phyloP scores from a whole-genome alignment of 352 stramenopile species.

The Globisporangium splendens region DNA sequence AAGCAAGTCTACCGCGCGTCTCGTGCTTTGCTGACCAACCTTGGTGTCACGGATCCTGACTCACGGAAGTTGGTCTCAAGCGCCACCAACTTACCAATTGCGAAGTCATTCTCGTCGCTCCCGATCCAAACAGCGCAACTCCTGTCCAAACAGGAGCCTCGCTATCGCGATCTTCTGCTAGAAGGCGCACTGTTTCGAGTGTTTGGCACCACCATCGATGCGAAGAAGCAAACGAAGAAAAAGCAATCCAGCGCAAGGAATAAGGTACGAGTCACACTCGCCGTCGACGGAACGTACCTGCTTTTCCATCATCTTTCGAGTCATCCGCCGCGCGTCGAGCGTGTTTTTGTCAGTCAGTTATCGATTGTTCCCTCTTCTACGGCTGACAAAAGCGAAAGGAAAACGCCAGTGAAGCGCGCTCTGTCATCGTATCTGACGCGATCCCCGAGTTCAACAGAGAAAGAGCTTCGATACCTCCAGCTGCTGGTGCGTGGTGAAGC shows the following conservation, averaged over 20 bases:
- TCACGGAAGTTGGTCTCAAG: neutral
- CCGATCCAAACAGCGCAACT: neutral
- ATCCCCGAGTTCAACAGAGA: neutral
- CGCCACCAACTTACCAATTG: too few relatives aligned
- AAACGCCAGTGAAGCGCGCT: neutral
- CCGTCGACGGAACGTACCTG: constrained; percentile 34
- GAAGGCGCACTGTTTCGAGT: constrained; percentile 20
- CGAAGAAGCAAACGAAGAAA: constrained; percentile 24
- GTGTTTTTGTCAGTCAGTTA: constrained; percentile 40
- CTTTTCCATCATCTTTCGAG: constrained; percentile 31
- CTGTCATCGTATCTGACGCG: neutral
- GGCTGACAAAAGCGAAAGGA: neutral
- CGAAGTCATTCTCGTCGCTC: too few relatives aligned
- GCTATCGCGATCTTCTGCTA: constrained; percentile 21
- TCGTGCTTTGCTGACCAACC: constrained; percentile 18
- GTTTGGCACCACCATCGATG: constrained; percentile 11
- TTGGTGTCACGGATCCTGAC: neutral
- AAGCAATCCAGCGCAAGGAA: constrained; percentile 5
- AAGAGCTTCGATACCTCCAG: constrained; percentile 28
- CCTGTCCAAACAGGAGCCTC: constrained; percentile 14
- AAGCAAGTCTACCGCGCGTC: constrained; percentile 22
- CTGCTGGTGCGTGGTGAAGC: constrained; percentile 38
- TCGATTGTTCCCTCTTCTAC: constrained; percentile 13
- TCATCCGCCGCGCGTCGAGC: constrained; percentile 22
- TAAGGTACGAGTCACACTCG: constrained; percentile 28